Evolutionary conservation across 2,329 filamentous ascomycete species (phyloP), one percentile per base, ranked within the genome.

Genomic region (Colletotrichum ledebouriae): DNA sequence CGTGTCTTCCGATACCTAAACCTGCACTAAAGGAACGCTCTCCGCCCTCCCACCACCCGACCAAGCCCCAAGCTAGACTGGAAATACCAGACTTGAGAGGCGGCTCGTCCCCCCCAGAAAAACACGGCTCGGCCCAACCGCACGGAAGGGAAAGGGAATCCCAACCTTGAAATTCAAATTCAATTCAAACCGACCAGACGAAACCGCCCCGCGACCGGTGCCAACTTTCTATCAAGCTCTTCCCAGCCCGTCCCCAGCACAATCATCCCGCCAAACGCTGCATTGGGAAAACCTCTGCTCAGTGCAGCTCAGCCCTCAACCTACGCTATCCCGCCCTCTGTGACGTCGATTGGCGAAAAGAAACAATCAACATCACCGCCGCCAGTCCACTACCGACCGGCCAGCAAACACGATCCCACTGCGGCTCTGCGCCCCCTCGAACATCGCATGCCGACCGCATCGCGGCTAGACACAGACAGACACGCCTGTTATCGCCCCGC

Each of bases 211-310:
- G 13, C 64, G 44, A 59, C 65, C 60, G 61, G 46, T 68, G 65
- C 60, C 61, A 68, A 65, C 65, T 64, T 65, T 68, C 55, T 59
- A 59, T 44, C 61, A 59, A 68, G 61, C 61, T 49, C 61, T 50
- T 47, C 25, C 53, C 46, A 53, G 58, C 58, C 65, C 42, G 37
- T 52, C 41, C 34, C 53, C 47, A 52, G 58, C 58, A 42, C 22
- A 15, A 44, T 29, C 47, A 17, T 33, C 63, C 39, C 44, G 25
- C 42, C 62, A 25, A 63, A 37, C 59, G 29, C 59, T 34, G 60
- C 59, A 59, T 59, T 53, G 46, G 37, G n/a, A 42, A 34, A 41
- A 37, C 20, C 2, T 49, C 29, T 61, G 41, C 58, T 52, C 63
- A 57, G 50, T 62, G 63, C 50, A 17, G 2, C 58, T 39, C 15